Conservation (phyloP, 75 land plant genomes). For the Chamaecyparis obtusa region DNA sequence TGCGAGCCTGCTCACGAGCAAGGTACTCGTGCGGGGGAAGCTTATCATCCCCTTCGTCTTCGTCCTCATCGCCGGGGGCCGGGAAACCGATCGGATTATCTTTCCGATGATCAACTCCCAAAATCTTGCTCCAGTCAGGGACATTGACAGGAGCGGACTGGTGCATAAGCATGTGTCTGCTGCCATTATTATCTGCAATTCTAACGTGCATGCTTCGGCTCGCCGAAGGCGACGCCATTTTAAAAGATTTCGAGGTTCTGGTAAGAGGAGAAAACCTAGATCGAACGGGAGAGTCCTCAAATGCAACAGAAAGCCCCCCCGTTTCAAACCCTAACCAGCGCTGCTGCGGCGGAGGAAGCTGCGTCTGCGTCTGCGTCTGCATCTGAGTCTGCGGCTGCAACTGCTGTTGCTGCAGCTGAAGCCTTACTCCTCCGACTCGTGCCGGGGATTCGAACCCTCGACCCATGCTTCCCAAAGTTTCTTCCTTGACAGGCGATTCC, state of each 20-base stretch:
- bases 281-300: constrained; percentile 17
- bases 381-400: background rate
- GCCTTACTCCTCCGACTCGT: background rate
- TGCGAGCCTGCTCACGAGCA: constrained; percentile 37
- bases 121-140: constrained; percentile 52
- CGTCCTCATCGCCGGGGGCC: constrained; percentile 34
- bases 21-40: constrained; percentile 78
- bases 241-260: constrained; percentile 1
- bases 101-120: constrained; percentile 12
- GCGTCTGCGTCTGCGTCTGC: background rate
- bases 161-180: constrained; percentile 9
- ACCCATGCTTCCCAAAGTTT: background rate
- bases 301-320: constrained; percentile 25
- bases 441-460: background rate
- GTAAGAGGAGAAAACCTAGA: constrained; percentile 19
- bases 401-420: background rate
- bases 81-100: background rate
- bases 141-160: constrained; percentile 80
- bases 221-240: constrained; percentile 7
- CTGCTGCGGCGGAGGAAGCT: background rate
- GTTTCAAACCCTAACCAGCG: constrained; percentile 30
- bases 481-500: background rate
- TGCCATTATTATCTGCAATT: background rate
- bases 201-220: constrained; percentile 4
- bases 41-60: constrained; percentile 33